phyloP scores from a whole-genome alignment of 805 yeast genomes.

The Soucietia sequanensis region DNA sequence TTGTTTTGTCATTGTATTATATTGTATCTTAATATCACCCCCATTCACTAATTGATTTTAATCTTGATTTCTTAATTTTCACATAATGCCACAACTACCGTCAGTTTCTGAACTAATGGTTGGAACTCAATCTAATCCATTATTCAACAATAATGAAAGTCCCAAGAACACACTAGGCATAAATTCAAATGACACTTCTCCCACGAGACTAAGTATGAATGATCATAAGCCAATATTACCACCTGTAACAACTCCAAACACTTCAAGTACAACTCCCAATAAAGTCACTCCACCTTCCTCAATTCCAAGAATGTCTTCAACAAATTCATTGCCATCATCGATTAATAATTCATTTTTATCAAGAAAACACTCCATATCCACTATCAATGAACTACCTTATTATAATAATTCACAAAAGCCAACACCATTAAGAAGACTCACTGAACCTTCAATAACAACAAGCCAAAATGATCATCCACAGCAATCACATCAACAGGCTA shows the following conservation, averaged over 20 bases:
- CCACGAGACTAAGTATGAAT: background rate
- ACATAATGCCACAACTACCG: constrained; percentile 19
- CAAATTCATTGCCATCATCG: constrained; percentile 8
- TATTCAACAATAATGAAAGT: background rate
- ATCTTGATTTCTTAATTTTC: too few species aligned
- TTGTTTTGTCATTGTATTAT: background rate
- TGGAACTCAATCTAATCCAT: constrained; percentile 10
- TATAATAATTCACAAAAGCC: constrained; percentile 3
- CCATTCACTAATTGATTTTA: too few species aligned
- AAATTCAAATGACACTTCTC: background rate
- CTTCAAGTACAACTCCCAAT: background rate
- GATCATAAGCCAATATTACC: background rate
- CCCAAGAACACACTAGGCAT: too few species aligned
- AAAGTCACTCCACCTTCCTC: constrained; percentile 7
- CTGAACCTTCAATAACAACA: constrained; percentile 13
- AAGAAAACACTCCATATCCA: background rate
- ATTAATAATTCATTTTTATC: background rate
- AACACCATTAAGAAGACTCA: constrained; percentile 13
- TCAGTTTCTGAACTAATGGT: constrained; percentile 25
- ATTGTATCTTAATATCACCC: too few species aligned
- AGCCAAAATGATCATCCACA: too few species aligned
- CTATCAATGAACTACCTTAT: constrained; percentile 1
- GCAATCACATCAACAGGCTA: constrained; percentile 3
- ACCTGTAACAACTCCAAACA: background rate
- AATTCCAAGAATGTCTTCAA: constrained; percentile 11